Base-by-base conservation (phyloP, 257 asterid species). In the Asclepias syriaca region DNA sequence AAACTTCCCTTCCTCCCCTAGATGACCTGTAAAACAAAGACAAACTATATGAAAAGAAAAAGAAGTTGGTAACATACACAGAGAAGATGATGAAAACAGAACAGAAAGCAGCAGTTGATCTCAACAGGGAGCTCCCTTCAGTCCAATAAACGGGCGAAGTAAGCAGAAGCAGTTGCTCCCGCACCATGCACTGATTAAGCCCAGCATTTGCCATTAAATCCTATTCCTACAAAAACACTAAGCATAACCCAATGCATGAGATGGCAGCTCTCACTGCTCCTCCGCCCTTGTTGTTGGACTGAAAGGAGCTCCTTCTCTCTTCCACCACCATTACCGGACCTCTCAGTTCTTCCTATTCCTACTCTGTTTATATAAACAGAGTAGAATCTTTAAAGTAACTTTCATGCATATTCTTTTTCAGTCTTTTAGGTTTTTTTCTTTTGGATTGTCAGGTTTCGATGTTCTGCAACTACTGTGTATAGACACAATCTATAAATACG, bases 121-220 rank as follows among this genome's bases (percentile, higher is more conserved):
- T 34, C 37, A 32, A 3, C 39, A n/a, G 68, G 80, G 92, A 84
- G 87, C 86, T 84, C 87, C 89, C 92, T 87, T 87, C 87, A 79
- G 61, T 83, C 87, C 89, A 84, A 87, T 61, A 29, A 18, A 78
- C 11, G 83, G 80, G 69, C 55, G 34, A 75, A 80, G 83, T 59
- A 58, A 40, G 77, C 84, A 77, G 79, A 73, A 79, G 77, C 79
- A 84, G 89, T 84, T 83, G 85, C 89, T 87, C 92, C 86, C 92
- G 29, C 75, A 66, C 29, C 86, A 84, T 84, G 86, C 91, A 86
- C 57, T 69, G 87, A 87, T 79, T 77, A 81, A 19, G 58, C 82
- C 79, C 66, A 75, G 65, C 76, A 53, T 37, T 73, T 69, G 39
- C 11, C 19, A 22, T 19, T n/a, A 24, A 3, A 16, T 27, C 37